Conservation (phyloP, 78 protist species). For the Tieghemostelium lacteum region DNA sequence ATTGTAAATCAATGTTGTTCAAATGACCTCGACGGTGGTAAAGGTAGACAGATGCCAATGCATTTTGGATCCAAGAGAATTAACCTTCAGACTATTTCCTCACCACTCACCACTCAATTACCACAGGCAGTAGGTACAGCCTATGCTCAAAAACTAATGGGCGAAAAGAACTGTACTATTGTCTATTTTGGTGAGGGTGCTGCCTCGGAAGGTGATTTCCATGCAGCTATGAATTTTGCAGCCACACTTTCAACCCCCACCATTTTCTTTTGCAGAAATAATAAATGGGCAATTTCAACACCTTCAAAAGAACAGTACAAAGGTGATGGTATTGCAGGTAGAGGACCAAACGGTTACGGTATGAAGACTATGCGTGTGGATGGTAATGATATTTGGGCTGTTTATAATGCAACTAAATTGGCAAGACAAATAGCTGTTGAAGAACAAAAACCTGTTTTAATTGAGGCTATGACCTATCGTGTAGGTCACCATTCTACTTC, state of each 20-base stretch:
- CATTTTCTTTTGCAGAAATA: constrained; percentile 97
- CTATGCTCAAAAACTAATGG: constrained; percentile 89
- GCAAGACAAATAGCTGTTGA: constrained; percentile 86
- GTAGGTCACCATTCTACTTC: constrained; percentile 96
- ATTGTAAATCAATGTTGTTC: constrained; percentile 92
- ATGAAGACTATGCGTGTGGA: constrained; percentile 94
- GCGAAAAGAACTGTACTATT: constrained; percentile 76
- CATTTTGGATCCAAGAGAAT: constrained; percentile 95
- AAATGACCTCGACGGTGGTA: constrained; percentile 87
- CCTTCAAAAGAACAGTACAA: constrained; percentile 96
- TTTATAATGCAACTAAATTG: constrained; percentile 86
- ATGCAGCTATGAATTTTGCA: constrained; percentile 96
- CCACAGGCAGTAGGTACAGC: constrained; percentile 96
- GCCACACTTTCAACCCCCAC: constrained; percentile 92
- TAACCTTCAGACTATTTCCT: constrained; percentile 93
- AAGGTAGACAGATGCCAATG: constrained; percentile 99
- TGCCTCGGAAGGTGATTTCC: constrained; percentile 98
- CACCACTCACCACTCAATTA: constrained; percentile 94
- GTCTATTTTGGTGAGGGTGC: constrained; percentile 99
- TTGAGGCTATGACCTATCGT: constrained; percentile 89
- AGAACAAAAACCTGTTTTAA: constrained; percentile 84
- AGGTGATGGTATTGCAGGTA: constrained; percentile 89
- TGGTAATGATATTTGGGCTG: constrained; percentile 97
- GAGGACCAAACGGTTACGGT: constrained; percentile 93
- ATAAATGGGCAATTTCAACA: constrained; percentile 97